Conservation (phyloP, 2,329 filamentous ascomycete genomes). For the Setomelanomma holmii region DNA sequence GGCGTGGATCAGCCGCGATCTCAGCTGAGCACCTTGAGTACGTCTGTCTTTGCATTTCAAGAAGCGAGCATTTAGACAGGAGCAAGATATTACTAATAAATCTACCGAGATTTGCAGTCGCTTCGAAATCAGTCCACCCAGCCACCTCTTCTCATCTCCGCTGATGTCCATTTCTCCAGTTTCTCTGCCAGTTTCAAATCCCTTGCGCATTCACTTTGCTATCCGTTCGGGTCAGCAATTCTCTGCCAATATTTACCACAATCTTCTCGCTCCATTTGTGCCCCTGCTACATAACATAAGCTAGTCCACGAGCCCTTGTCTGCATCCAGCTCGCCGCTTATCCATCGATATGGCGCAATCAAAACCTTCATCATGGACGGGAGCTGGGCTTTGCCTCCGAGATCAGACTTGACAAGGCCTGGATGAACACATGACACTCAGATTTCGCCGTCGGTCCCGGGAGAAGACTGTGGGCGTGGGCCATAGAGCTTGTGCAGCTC, state of each 20-base stretch:
- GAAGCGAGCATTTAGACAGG: too few relatives aligned
- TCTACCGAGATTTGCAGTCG: background rate
- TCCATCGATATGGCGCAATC: background rate
- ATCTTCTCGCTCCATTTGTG: constrained; percentile 7
- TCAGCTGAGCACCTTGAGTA: too few relatives aligned
- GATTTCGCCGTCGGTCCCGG: constrained; percentile 15
- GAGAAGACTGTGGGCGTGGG: constrained; percentile 11
- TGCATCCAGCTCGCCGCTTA: background rate
- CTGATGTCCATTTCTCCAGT: constrained; percentile 10
- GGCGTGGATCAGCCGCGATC: too few relatives aligned
- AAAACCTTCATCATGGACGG: background rate
- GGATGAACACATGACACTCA: constrained; percentile 25
- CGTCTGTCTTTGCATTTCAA: too few relatives aligned
- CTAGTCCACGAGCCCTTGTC: constrained; percentile 11
- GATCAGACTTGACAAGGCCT: constrained; percentile 22
- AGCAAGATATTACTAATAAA: background rate
- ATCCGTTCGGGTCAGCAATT: constrained; percentile 9
- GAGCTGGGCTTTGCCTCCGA: constrained; percentile 2
- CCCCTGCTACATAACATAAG: constrained; percentile 9
- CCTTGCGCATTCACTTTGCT: constrained; percentile 10
- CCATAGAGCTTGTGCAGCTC: constrained; percentile 14
- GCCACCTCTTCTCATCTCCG: constrained; percentile 6
- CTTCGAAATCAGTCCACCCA: background rate
- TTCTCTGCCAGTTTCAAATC: constrained; percentile 6
- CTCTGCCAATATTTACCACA: constrained; percentile 10